Evolutionary conservation across 164 flowering plant species (phyloP).

Genomic region (Piper betle): DNA sequence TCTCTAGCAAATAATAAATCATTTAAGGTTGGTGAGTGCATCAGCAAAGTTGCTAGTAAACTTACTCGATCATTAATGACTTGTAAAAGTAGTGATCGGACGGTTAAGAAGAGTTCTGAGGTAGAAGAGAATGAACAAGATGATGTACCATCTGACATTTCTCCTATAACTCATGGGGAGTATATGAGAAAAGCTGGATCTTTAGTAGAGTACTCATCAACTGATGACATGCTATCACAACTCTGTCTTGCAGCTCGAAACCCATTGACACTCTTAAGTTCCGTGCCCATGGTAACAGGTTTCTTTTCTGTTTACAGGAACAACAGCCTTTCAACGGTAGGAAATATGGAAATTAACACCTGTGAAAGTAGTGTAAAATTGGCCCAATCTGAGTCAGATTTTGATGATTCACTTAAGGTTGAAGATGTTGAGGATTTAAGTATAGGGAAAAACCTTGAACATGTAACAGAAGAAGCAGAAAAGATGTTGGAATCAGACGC

Average conservation of each 20-base stretch:
- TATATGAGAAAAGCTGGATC: slow-evolving; percentile 5
- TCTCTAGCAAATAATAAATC: slow-evolving; percentile 24
- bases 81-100: slow-evolving; percentile 12
- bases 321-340: neutral
- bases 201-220: slow-evolving; percentile 18
- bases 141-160: slow-evolving; percentile 1
- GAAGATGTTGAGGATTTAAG: slow-evolving; percentile 29
- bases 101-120: slow-evolving; percentile 10
- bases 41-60: slow-evolving; percentile 57
- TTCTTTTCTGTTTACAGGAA: slow-evolving; percentile 46
- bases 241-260: slow-evolving; percentile 37
- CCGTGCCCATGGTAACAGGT: slow-evolving; percentile 9
- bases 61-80: slow-evolving; percentile 33
- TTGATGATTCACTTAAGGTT: slow-evolving; percentile 21
- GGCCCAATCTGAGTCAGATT: slow-evolving; percentile 5
- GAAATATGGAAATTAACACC: neutral
- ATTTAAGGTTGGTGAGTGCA: slow-evolving; percentile 61
- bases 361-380: slow-evolving; percentile 4
- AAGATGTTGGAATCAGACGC: too few relatives aligned
- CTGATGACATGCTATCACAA: slow-evolving; percentile 35
- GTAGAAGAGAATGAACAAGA: slow-evolving; percentile 7
- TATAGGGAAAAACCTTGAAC: slow-evolving; percentile 43
- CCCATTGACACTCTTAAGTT: slow-evolving; percentile 27
- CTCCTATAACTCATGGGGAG: slow-evolving; percentile 6
- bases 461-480: too few relatives aligned